phyloP scores from a whole-genome alignment of 2,329 filamentous ascomycete species.

The Fusarium tuaranense region DNA sequence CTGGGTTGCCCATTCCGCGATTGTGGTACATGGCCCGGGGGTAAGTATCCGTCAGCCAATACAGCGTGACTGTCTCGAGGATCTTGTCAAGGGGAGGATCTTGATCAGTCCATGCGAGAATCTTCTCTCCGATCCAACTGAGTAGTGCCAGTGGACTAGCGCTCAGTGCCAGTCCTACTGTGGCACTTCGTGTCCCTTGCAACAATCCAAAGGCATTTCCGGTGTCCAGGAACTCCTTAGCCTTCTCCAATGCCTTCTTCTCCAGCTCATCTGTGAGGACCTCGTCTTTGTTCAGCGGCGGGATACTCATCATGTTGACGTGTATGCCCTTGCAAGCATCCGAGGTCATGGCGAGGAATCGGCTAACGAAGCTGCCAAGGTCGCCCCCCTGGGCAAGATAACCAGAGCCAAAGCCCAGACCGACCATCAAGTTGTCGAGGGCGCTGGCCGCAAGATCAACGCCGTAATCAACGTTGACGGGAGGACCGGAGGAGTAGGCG shows the following conservation, averaged over 20 bases:
- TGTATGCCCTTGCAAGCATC: conserved; percentile 21
- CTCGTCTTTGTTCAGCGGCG: not conserved
- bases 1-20: not conserved
- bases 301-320: not conserved
- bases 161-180: not conserved
- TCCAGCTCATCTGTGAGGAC: not conserved
- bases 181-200: not conserved
- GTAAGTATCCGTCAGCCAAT: not conserved
- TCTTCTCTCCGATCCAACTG: not conserved
- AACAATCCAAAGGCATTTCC: not conserved
- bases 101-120: not conserved
- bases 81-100: not conserved
- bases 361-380: conserved; percentile 60
- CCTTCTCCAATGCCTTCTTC: not conserved
- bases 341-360: conserved; percentile 48
- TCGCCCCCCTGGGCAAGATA: conserved; percentile 71
- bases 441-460: conserved; percentile 49
- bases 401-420: conserved; percentile 62
- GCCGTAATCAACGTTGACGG: conserved; percentile 55
- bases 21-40: not conserved
- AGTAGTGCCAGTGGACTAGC: not conserved
- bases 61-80: not conserved
- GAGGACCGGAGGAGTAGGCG: conserved; percentile 61
- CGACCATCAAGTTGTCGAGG: conserved; percentile 63
- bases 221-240: not conserved